Base-by-base conservation (phyloP, 2,329 filamentous ascomycete species). In the Canariomyces notabilis region DNA sequence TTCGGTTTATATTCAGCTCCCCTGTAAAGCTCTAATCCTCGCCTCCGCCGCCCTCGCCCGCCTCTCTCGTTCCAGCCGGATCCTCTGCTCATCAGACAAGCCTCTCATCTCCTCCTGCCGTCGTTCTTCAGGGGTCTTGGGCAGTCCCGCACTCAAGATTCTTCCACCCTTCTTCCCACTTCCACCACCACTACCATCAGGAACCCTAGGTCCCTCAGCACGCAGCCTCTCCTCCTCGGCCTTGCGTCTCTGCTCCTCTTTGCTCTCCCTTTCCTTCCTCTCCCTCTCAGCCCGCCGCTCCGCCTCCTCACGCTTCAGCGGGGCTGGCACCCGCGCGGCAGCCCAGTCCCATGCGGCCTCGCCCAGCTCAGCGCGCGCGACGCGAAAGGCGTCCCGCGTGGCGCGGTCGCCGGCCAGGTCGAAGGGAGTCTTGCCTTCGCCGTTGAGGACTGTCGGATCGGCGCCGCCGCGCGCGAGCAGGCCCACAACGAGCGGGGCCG, bases 21-120 rank as follows among this genome's bases (percentile, higher is more conserved):
- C 12, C 37, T 48, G 76, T 76, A 89, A 73, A 59, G 76, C 75
- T 67, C 77, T 82, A 49, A 96, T 75, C 61, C 91, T 80, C 70
- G 91, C 90, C 67, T 97, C 93, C 0, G 90, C 91, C 7, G 93
- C 93, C 58, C 91, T 80, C 4, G 93, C 93, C 60, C 91, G 83
- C 57, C 89, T 75, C 68, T 98, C 93, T 57, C 93, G 75, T 65
- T 97, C 93, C 44, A 97, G 66, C 62, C 79, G 81, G 77, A 83
- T 79, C 63, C 82, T 80, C 79, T 93, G 90, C 68, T 97, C 91
- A 0, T 88, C 83, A 34, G 87, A 94, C 70, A 97, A 73, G 0
- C 91, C 90, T 53, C 88, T 80, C 39, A 78, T 77, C 65, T 96
- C 89, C 61, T 94, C 89, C 61, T 91, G 86, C 53, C 89, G 77